Evolutionary conservation across 169 alveolate species (phyloP).

Genomic region (Neospora caninum): DNA sequence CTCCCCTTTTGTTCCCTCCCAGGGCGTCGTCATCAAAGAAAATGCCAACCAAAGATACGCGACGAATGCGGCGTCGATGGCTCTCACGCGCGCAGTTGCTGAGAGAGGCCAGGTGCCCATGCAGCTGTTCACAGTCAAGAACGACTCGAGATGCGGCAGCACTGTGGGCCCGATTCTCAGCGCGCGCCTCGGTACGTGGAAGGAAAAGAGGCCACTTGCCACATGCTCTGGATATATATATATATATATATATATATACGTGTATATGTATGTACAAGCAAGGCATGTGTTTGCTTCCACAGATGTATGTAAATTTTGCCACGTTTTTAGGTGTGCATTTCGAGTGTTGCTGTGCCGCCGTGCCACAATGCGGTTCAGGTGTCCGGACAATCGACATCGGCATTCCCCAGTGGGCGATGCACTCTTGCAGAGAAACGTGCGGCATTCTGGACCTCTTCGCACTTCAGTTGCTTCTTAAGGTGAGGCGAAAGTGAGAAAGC

Average conservation of each 20-base stretch:
- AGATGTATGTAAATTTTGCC: background rate
- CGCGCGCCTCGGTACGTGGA: slow-evolving; percentile 84
- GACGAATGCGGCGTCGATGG: slow-evolving; percentile 77
- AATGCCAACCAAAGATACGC: slow-evolving; percentile 93
- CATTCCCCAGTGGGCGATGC: slow-evolving; percentile 95
- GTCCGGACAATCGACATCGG: slow-evolving; percentile 94
- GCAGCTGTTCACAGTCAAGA: slow-evolving; percentile 93
- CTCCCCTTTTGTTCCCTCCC: background rate
- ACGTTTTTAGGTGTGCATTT: background rate
- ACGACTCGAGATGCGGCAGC: slow-evolving; percentile 94
- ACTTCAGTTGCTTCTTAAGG: slow-evolving; percentile 59
- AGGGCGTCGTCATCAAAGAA: slow-evolving; percentile 77
- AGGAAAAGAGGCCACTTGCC: background rate
- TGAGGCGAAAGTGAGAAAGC: background rate
- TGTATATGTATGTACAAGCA: background rate
- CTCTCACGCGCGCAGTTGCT: slow-evolving; percentile 50
- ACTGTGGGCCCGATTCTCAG: slow-evolving; percentile 95
- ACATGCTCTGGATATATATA: background rate
- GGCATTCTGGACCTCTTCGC: slow-evolving; percentile 60
- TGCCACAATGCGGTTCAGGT: slow-evolving; percentile 38
- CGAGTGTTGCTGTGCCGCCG: too few relatives aligned
- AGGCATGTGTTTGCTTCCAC: background rate
- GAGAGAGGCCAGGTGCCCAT: slow-evolving; percentile 72
- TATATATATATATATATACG: background rate
- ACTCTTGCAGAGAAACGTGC: slow-evolving; percentile 88